Percentiles rank a stretch among this genome's conserved stretches.
Conservation (phyloP, 2,329 filamentous ascomycete species). For the Pestalotiopsis sp. region DNA sequence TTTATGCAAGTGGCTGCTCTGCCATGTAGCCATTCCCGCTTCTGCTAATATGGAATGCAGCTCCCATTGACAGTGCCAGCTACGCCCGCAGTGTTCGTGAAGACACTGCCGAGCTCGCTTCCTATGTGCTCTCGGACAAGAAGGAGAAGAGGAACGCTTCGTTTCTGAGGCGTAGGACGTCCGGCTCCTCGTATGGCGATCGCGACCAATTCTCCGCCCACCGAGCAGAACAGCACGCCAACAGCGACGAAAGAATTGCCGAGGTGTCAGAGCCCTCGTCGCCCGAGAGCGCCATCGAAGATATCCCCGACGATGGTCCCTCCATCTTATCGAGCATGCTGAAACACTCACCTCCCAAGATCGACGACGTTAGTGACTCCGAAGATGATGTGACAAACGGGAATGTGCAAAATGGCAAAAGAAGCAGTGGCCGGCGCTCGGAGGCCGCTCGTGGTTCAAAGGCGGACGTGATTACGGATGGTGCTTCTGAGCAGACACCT, state of each 20-base stretch:
- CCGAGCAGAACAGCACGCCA: slow-evolving; percentile 28
- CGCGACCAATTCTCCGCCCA: slow-evolving; percentile 23
- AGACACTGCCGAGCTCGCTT: slow-evolving; percentile 85
- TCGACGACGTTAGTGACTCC: slow-evolving; percentile 10
- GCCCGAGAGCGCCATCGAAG: slow-evolving; percentile 20
- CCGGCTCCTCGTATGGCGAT: slow-evolving; percentile 33
- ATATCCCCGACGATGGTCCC: slow-evolving; percentile 25
- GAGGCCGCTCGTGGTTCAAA: neutral
- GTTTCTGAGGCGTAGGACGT: slow-evolving; percentile 45
- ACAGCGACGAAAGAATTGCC: slow-evolving; percentile 26
- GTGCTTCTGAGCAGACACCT: slow-evolving; percentile 47
- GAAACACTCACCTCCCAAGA: slow-evolving; percentile 46
- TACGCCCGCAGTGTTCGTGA: slow-evolving; percentile 81
- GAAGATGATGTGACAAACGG: slow-evolving; percentile 13
- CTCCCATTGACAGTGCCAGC: slow-evolving; percentile 67
- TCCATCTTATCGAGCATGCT: slow-evolving; percentile 50
- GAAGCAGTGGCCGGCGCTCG: neutral
- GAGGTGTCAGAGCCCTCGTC: slow-evolving; percentile 33
- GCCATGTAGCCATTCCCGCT: slow-evolving; percentile 8
- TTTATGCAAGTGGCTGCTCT: slow-evolving; percentile 47
- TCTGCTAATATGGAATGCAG: slow-evolving; percentile 33
- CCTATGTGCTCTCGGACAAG: slow-evolving; percentile 74
- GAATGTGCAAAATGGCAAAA: neutral
- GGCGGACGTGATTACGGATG: slow-evolving; percentile 15
- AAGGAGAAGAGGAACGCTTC: slow-evolving; percentile 45